Evolutionary conservation across 345 rosid genomes (phyloP).

Genomic region (Syzygium aromaticum): DNA sequence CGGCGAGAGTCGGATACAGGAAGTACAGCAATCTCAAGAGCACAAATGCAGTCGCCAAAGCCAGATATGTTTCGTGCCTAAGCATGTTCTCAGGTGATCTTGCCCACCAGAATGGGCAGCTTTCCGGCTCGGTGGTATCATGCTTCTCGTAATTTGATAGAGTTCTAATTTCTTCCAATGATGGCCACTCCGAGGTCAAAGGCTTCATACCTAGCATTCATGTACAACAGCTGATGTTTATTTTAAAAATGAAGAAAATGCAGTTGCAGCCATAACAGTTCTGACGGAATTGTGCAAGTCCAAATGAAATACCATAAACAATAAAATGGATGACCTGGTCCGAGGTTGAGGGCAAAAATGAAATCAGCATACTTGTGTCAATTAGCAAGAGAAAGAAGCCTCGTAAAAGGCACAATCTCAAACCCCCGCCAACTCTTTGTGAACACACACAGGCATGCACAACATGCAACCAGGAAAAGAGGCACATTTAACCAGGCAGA

Average conservation of each 20-base stretch:
- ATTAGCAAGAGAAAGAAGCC: neutral
- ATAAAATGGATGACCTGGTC: neutral
- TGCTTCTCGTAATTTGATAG: slow-evolving; percentile 41
- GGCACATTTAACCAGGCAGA: neutral
- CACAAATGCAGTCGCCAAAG: slow-evolving; percentile 69
- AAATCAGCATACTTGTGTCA: neutral
- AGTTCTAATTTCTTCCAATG: slow-evolving; percentile 21
- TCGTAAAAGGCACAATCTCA: neutral
- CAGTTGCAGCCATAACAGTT: neutral
- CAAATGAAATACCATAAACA: neutral
- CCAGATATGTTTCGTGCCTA: slow-evolving; percentile 69
- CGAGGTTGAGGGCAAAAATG: neutral
- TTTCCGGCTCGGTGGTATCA: slow-evolving; percentile 46
- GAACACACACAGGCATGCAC: neutral
- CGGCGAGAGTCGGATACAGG: slow-evolving; percentile 39
- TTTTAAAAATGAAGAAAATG: neutral
- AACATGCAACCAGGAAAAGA: neutral
- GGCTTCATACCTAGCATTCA: slow-evolving; percentile 37
- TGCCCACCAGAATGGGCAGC: slow-evolving; percentile 94
- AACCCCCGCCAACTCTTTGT: neutral
- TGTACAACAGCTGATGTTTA: neutral
- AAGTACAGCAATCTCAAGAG: slow-evolving; percentile 48
- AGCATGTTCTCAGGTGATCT: slow-evolving; percentile 90
- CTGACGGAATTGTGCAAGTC: neutral
- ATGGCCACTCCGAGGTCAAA: slow-evolving; percentile 24